Evolutionary conservation across 768 basidiomycete genomes (phyloP).

Genomic region (Tricholoma matsutake): DNA sequence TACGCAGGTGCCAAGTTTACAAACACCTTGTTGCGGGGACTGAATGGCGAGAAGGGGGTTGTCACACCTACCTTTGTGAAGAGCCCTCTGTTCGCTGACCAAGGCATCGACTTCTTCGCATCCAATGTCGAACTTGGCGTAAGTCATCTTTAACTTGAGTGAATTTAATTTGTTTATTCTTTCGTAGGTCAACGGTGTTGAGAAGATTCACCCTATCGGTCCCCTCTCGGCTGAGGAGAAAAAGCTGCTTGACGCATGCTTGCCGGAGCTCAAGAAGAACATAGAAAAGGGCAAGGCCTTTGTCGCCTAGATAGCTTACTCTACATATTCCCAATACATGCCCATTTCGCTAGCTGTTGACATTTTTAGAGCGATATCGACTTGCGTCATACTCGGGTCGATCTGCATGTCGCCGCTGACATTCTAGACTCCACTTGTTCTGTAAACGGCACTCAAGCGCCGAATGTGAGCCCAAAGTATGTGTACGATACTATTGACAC

Average conservation of each 20-base stretch:
- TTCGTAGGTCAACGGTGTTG: constrained; percentile 75
- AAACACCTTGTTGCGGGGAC: constrained; percentile 73
- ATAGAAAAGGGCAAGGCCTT: constrained; percentile 92
- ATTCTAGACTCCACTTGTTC: no score
- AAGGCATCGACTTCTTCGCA: constrained; percentile 95
- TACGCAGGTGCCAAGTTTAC: constrained; percentile 94
- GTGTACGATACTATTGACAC: no score
- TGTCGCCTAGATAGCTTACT: constrained; percentile 36
- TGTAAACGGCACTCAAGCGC: no score
- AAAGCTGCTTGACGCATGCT: constrained; percentile 80
- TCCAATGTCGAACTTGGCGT: constrained; percentile 93
- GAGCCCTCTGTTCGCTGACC: constrained; percentile 77
- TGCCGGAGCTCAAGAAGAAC: constrained; percentile 96
- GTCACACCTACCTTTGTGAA: constrained; percentile 85
- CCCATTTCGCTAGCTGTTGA: neutral
- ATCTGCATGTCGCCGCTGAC: no score
- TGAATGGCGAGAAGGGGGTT: constrained; percentile 87
- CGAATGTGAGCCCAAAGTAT: no score
- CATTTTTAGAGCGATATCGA: neutral
- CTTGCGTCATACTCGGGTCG: neutral
- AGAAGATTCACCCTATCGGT: constrained; percentile 88
- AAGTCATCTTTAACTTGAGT: constrained; percentile 25
- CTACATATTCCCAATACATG: constrained; percentile 1
- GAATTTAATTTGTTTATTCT: constrained; percentile 7
- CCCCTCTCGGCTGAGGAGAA: constrained; percentile 77